phyloP scores from a whole-genome alignment of 371 early-diverging fungal genomes.

The Dichotomocladium elegans region DNA sequence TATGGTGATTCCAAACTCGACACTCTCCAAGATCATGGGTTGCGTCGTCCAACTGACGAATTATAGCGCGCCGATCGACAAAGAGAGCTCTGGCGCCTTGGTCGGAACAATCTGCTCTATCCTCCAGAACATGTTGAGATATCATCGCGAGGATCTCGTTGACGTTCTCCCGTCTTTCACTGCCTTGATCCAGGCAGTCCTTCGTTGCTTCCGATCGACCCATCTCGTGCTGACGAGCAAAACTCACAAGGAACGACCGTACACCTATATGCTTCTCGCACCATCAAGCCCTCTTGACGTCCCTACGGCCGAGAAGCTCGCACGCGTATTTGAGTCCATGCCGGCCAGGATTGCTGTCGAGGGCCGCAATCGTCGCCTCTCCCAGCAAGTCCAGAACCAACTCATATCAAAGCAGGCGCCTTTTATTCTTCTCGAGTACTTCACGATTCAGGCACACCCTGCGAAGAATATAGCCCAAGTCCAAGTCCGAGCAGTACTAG shows the following conservation, averaged over 20 bases:
- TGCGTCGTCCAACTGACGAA: conserved; percentile 30
- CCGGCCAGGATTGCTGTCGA: conserved; percentile 2
- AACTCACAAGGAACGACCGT: not conserved
- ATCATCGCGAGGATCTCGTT: conserved; percentile 44
- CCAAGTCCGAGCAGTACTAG: conserved; percentile 48
- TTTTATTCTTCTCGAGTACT: conserved; percentile 61
- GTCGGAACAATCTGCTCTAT: conserved; percentile 43
- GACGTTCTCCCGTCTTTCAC: conserved; percentile 46
- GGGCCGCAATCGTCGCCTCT: not conserved
- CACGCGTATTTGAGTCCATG: not conserved
- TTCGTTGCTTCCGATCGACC: conserved; percentile 58
- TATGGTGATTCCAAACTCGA: not conserved
- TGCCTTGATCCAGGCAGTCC: conserved; percentile 41
- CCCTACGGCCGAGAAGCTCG: conserved; percentile 1
- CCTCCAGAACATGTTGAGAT: conserved; percentile 37
- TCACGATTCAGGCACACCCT: conserved; percentile 59
- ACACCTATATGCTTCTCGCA: not conserved
- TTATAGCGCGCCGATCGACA: conserved; percentile 5
- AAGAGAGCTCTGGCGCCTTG: conserved; percentile 19
- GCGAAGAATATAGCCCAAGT: conserved; percentile 50
- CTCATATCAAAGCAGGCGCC: conserved; percentile 71
- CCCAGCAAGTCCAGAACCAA: conserved; percentile 10
- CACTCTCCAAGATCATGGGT: conserved; percentile 27
- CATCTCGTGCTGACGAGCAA: conserved; percentile 44
- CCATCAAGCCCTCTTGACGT: conserved; percentile 7